phyloP scores from a whole-genome alignment of 805 yeast species.

The Tetrapisispora taiwanensis region DNA sequence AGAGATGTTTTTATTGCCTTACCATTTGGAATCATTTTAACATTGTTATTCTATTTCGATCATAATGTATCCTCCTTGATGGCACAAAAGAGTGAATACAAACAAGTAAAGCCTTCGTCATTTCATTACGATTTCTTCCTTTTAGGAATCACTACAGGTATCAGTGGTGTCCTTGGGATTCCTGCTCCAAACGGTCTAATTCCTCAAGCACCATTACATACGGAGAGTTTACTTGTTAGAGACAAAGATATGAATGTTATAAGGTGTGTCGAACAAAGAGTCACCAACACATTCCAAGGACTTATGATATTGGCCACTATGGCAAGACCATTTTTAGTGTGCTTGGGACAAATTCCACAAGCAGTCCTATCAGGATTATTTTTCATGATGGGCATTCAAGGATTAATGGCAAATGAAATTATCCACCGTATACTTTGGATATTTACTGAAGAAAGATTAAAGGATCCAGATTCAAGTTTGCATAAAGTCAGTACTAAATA shows the following conservation, averaged over 20 bases:
- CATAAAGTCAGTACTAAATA: constrained; percentile 26
- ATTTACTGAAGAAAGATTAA: constrained; percentile 44
- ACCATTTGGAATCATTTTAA: constrained; percentile 82
- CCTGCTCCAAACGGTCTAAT: constrained; percentile 96
- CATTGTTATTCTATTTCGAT: constrained; percentile 83
- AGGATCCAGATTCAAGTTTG: constrained; percentile 26
- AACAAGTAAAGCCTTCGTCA: constrained; percentile 73
- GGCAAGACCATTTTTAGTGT: constrained; percentile 77
- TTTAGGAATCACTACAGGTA: constrained; percentile 76
- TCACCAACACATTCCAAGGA: constrained; percentile 81
- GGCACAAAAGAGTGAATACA: constrained; percentile 78
- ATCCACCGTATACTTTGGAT: constrained; percentile 52
- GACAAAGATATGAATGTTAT: constrained; percentile 27
- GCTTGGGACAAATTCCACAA: constrained; percentile 80
- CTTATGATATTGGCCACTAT: constrained; percentile 73
- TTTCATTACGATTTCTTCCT: constrained; percentile 90
- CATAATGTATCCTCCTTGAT: constrained; percentile 90
- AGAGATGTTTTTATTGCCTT: constrained; percentile 78
- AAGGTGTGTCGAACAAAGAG: constrained; percentile 78
- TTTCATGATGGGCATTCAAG: constrained; percentile 85
- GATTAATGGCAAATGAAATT: constrained; percentile 58
- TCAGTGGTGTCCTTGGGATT: constrained; percentile 78
- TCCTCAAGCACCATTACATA: constrained; percentile 95
- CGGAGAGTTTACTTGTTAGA: constrained; percentile 56
- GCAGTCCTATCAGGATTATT: constrained; percentile 88